A percentile compares a stretch with the other conserved stretches of the same genome.
Evolutionary conservation across 352 stramenopile genomes (phyloP).

Genomic region (Globisporangium viniferum): DNA sequence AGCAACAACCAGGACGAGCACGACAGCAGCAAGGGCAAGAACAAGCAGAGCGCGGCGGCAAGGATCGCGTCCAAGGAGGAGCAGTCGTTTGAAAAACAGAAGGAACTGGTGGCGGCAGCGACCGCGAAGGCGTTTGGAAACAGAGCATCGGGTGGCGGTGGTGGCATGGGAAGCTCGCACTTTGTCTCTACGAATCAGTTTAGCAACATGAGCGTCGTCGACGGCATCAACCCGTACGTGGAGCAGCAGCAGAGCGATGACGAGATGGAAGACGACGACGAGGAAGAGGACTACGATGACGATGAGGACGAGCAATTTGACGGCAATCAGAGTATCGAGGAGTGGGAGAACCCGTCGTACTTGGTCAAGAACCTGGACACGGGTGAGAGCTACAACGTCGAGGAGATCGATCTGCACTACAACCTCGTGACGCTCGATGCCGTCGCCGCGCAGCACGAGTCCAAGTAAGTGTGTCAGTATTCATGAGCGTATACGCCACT

Average conservation of each 20-base stretch:
- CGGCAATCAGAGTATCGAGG: constrained; percentile 28
- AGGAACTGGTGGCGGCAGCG: constrained; percentile 11
- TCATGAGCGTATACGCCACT: background rate
- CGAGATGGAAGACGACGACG: constrained; percentile 31
- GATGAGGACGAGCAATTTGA: constrained; percentile 13
- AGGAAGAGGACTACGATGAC: constrained; percentile 21
- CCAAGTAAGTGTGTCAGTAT: constrained; percentile 30
- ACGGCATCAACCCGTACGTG: constrained; percentile 49
- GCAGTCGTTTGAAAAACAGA: constrained; percentile 16
- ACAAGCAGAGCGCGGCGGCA: background rate
- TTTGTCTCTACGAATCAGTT: constrained; percentile 3
- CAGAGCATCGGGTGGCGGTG: background rate
- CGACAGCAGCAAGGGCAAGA: background rate
- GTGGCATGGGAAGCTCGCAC: constrained; percentile 19
- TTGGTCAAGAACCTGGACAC: constrained; percentile 81
- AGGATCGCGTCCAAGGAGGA: constrained; percentile 8
- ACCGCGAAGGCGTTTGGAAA: constrained; percentile 15
- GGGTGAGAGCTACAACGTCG: constrained; percentile 71
- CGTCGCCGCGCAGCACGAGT: constrained; percentile 52
- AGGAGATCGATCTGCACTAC: constrained; percentile 85
- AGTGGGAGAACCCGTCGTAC: constrained; percentile 81
- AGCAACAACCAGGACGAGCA: constrained; percentile 16
- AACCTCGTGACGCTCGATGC: constrained; percentile 71
- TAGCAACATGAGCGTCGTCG: constrained; percentile 17
- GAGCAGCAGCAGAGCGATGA: constrained; percentile 26